Evolutionary conservation across 345 rosid genomes (phyloP).

Genomic region (Sisymbrium altissimum): DNA sequence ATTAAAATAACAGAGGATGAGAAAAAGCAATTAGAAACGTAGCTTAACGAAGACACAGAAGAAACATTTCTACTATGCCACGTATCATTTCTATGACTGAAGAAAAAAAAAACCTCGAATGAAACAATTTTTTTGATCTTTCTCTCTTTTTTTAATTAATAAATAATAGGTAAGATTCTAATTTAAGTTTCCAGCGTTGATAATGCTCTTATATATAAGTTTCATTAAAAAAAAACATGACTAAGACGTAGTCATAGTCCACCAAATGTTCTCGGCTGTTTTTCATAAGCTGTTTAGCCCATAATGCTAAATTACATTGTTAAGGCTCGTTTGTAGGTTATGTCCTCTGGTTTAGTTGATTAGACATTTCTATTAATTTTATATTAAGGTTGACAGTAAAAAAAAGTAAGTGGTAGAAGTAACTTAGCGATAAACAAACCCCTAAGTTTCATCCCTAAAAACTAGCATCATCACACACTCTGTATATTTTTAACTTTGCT

Average conservation of each 20-base stretch:
- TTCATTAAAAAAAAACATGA: too few relatives aligned
- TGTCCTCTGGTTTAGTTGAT: not conserved
- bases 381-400: not conserved
- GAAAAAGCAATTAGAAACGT: too few relatives aligned
- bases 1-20: too few relatives aligned
- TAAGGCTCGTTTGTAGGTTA: not conserved
- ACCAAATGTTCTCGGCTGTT: not conserved
- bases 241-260: not conserved
- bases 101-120: too few relatives aligned
- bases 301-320: not conserved
- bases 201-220: too few relatives aligned
- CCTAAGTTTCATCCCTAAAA: slow-evolving; percentile 18
- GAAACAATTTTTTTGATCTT: too few relatives aligned
- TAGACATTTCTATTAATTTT: not conserved
- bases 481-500: not conserved
- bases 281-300: not conserved
- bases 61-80: too few relatives aligned
- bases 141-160: too few relatives aligned
- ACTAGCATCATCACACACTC: slow-evolving; percentile 32
- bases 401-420: not conserved
- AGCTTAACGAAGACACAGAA: too few relatives aligned
- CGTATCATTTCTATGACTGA: too few relatives aligned
- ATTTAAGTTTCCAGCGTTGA: too few relatives aligned
- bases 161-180: too few relatives aligned
- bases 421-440: not conserved